phyloP scores from a whole-genome alignment of 495 filamentous ascomycete species.

The Hypoxylon rickii region DNA sequence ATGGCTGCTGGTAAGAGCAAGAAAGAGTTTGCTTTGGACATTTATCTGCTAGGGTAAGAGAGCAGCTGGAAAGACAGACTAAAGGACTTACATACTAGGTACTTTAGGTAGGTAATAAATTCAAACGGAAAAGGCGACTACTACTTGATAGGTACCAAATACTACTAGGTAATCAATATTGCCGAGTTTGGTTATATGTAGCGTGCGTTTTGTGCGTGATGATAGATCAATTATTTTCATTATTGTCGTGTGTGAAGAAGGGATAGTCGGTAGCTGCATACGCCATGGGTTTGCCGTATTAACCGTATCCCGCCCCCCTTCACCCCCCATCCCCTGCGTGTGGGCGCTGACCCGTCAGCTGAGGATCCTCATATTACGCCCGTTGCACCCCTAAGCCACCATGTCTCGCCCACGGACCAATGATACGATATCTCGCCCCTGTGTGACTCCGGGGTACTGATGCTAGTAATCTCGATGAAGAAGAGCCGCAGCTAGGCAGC shows the following conservation, averaged over 20 bases:
- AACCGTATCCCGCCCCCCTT: conserved; percentile 6
- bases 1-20: too few species aligned
- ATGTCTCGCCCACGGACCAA: conserved; percentile 17
- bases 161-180: too few species aligned
- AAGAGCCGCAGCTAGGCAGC: conserved; percentile 32
- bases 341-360: conserved; percentile 26
- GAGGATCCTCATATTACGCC: conserved; percentile 31
- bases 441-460: conserved; percentile 18
- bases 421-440: not conserved
- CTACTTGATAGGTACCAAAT: too few species aligned
- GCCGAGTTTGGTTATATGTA: too few species aligned
- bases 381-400: conserved; percentile 18
- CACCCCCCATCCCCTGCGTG: too few species aligned
- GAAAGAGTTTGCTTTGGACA: too few species aligned
- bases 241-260: not conserved
- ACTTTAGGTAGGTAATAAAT: too few species aligned
- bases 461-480: conserved; percentile 26
- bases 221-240: not conserved
- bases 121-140: too few species aligned
- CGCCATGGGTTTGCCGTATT: conserved; percentile 19
- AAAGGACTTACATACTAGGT: too few species aligned
- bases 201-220: too few species aligned
- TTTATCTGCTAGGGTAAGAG: too few species aligned
- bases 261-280: conserved; percentile 13
- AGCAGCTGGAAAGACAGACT: too few species aligned